These are phyloP conservation scores for Ascodesmis nigricans DNA, from an alignment of 495 filamentous ascomycete genomes.

Conservation along the genomic window DNA sequence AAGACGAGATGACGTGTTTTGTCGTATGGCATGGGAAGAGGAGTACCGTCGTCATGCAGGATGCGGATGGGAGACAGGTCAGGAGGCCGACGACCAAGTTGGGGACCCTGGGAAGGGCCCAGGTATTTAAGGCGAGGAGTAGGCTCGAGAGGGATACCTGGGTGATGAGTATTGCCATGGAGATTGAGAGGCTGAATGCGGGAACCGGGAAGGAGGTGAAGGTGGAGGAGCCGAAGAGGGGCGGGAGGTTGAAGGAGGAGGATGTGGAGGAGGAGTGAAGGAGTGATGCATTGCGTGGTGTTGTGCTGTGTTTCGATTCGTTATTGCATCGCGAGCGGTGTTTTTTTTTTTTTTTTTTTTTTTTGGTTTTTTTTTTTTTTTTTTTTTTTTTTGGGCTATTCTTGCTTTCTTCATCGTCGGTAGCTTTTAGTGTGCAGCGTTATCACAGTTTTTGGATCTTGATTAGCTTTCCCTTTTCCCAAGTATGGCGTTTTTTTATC, in stretches of 20 bases:
- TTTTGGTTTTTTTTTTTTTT: slow-evolving; percentile 2
- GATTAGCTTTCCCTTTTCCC: no score
- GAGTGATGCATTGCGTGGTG: no score
- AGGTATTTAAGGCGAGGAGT: slow-evolving; percentile 50
- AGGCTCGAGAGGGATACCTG: slow-evolving; percentile 53
- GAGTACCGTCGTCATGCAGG: slow-evolving; percentile 32
- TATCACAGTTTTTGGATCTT: no score
- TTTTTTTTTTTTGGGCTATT: slow-evolving; percentile 2
- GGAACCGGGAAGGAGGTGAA: slow-evolving; percentile 36
- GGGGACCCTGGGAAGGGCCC: slow-evolving; percentile 40
- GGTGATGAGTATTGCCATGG: slow-evolving; percentile 49
- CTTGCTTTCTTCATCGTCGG: slow-evolving; percentile 4
- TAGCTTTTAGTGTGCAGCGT: slow-evolving; percentile 16
- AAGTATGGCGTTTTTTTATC: no score
- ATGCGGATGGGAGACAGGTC: slow-evolving; percentile 24
- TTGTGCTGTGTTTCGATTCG: slow-evolving; percentile 12
- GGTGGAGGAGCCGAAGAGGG: slow-evolving; percentile 28
- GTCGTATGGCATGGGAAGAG: slow-evolving; percentile 46
- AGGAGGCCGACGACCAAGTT: slow-evolving; percentile 32
- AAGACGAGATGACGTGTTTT: slow-evolving; percentile 50
- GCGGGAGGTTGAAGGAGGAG: no score
- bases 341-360: slow-evolving; percentile 1
- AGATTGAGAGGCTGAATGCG: slow-evolving; percentile 47
- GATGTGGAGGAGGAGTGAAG: no score
- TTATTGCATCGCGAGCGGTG: slow-evolving; percentile 1